These are phyloP conservation scores for Blakeslea trispora DNA, from an alignment of 371 early-diverging fungal species.

Conservation along the genomic window DNA sequence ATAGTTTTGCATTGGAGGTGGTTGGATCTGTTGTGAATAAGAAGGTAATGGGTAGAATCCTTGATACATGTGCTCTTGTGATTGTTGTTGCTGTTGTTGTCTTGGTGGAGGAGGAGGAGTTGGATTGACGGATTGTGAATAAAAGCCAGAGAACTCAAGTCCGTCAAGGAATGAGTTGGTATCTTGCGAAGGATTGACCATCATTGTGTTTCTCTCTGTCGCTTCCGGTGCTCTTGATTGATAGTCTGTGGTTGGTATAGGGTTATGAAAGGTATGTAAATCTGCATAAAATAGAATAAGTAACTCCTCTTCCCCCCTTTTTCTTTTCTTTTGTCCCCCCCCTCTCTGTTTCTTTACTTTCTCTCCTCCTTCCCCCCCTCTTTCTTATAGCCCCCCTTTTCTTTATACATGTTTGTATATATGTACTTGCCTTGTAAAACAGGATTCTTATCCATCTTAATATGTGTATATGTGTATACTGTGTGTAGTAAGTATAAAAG, in stretches of 20 bases:
- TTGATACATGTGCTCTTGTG: constrained; percentile 1
- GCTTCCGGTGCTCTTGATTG: constrained; percentile 8
- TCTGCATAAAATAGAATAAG: constrained; percentile 16
- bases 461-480: background rate
- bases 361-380: background rate
- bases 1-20: constrained; percentile 8
- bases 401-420: no score
- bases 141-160: constrained; percentile 9
- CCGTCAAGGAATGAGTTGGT: constrained; percentile 13
- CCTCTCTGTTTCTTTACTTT: constrained; percentile 2
- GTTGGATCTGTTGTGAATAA: constrained; percentile 8
- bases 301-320: constrained; percentile 2
- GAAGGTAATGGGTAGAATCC: background rate
- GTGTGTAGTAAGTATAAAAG: no score
- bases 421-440: constrained; percentile 24
- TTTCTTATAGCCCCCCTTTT: no score
- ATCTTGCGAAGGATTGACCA: constrained; percentile 1
- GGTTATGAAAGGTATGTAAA: constrained; percentile 23
- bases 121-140: constrained; percentile 6
- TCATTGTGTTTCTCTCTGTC: constrained; percentile 5
- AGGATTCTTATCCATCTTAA: constrained; percentile 25
- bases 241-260: constrained; percentile 1
- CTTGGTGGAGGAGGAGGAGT: background rate
- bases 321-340: background rate
- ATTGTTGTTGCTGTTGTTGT: constrained; percentile 9